A percentile compares a stretch with the other conserved stretches of the same genome.
phyloP scores from a whole-genome alignment of 306 rosid species.

The Castanopsis chinensis region DNA sequence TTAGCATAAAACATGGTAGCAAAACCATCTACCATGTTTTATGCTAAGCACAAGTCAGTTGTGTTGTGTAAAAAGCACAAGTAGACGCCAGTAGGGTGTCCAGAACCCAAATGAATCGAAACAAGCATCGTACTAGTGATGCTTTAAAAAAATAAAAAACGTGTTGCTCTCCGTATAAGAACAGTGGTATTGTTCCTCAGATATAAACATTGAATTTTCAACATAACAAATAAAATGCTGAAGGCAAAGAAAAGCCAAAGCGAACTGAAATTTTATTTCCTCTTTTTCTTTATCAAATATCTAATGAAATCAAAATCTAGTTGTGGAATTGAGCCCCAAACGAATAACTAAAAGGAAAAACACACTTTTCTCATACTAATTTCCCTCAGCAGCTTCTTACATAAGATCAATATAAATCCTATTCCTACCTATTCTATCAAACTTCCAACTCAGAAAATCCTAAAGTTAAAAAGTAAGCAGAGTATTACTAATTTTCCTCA shows the following conservation, averaged over 20 bases:
- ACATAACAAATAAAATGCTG: background rate
- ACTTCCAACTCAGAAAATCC: background rate
- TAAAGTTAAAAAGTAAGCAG: background rate
- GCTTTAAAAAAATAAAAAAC: background rate
- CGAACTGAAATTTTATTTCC: background rate
- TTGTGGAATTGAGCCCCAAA: background rate
- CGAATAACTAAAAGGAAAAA: background rate
- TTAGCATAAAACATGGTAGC: too few species aligned
- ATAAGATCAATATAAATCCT: background rate
- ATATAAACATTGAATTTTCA: background rate
- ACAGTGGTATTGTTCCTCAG: background rate
- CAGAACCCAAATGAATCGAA: background rate
- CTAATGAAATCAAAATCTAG: background rate
- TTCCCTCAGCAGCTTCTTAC: background rate
- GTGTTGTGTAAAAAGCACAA: background rate
- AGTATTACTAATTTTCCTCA: background rate
- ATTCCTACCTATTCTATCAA: slow-evolving; percentile 1
- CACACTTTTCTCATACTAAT: background rate
- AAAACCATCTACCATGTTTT: background rate
- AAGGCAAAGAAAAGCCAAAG: background rate
- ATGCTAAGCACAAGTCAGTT: background rate
- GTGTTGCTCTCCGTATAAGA: background rate
- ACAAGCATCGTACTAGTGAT: too few species aligned
- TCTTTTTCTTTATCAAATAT: background rate
- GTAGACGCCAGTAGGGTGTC: too few species aligned